Evolutionary conservation across 2,329 filamentous ascomycete genomes (phyloP).

Genomic region (Fusarium vanettenii): DNA sequence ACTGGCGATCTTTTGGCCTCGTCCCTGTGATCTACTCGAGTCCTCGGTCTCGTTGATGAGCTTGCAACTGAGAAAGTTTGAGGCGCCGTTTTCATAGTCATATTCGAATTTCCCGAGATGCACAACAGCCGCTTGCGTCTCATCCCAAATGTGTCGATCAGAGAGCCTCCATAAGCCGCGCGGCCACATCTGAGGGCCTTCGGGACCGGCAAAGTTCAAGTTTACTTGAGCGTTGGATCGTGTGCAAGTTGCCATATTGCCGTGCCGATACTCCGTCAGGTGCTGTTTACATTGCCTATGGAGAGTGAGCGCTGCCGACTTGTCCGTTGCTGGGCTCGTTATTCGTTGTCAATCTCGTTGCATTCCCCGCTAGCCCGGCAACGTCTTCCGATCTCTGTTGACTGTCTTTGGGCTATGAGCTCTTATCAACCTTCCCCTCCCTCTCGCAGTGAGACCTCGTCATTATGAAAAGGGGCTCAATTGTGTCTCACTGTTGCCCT

Average conservation of each 20-base stretch:
- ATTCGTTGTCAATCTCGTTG: slow-evolving; percentile 13
- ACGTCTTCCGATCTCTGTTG: background rate
- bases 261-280: slow-evolving; percentile 1
- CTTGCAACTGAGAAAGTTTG: background rate
- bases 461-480: background rate
- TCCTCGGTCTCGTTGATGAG: background rate
- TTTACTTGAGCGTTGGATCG: background rate
- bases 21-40: background rate
- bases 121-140: slow-evolving; percentile 13
- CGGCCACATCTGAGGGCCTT: background rate
- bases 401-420: background rate
- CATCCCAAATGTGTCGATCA: background rate
- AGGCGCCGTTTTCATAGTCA: background rate
- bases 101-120: background rate
- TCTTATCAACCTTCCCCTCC: background rate
- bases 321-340: slow-evolving; percentile 1
- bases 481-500: background rate
- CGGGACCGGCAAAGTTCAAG: background rate
- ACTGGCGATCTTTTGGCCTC: background rate
- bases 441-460: background rate
- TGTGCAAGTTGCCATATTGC: background rate
- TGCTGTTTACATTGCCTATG: background rate
- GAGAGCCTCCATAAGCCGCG: background rate
- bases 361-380: slow-evolving; percentile 27
- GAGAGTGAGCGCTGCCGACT: background rate